A percentile compares a stretch with the other conserved stretches of the same genome.
Conservation (phyloP, 192 early-diverging fungal genomes). For the Backusella luteola region DNA sequence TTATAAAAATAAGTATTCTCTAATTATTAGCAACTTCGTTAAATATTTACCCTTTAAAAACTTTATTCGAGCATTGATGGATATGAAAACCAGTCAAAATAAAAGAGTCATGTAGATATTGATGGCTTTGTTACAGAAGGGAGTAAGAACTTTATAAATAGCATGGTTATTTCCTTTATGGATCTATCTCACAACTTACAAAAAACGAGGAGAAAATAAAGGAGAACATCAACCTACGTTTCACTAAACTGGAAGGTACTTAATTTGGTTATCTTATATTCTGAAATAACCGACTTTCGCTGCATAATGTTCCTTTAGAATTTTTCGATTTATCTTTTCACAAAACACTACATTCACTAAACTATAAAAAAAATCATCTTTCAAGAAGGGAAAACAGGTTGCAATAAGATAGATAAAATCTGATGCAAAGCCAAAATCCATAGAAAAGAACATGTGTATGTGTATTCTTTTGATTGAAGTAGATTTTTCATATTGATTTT, state of each 20-base stretch:
- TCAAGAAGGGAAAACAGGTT: not conserved
- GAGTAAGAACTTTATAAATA: not conserved
- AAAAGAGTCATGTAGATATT: not conserved
- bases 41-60: not conserved
- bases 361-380: not conserved
- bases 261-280: not conserved
- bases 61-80: not conserved
- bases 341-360: not conserved
- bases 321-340: not conserved
- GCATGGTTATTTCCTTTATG: not conserved
- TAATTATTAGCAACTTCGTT: not conserved
- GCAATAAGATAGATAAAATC: not conserved
- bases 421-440: not conserved
- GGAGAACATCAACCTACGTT: not conserved
- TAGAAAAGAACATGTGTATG: not conserved
- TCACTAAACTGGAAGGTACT: not conserved
- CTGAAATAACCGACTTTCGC: not conserved
- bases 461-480: not conserved
- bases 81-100: not conserved
- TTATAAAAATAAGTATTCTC: not conserved
- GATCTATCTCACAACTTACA: not conserved
- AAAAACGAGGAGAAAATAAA: not conserved
- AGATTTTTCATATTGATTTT: not conserved
- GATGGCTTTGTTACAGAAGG: not conserved
- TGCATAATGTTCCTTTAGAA: not conserved